A percentile compares a stretch with the other conserved stretches of the same genome.
These are phyloP conservation scores for Allomyces macrogynus DNA, from an alignment of 192 early-diverging fungal genomes.

Conservation along the genomic window DNA sequence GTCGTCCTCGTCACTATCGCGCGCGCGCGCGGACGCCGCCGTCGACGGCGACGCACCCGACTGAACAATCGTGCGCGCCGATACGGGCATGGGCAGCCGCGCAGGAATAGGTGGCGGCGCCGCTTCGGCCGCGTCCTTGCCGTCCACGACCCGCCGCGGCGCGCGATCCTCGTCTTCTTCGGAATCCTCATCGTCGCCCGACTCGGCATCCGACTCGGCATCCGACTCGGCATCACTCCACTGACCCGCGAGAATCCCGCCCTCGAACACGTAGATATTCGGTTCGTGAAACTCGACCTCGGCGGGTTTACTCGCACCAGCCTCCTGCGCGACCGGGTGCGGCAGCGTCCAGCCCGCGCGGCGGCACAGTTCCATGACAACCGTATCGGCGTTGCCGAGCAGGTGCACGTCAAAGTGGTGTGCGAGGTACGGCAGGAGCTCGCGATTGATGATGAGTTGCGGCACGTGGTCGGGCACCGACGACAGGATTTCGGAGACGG, in stretches of 20 bases:
- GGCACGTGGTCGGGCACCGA: conserved; percentile 56
- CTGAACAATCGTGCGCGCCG: neutral
- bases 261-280: neutral
- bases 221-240: neutral
- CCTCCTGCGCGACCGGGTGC: conserved; percentile 14
- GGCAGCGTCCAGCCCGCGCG: conserved; percentile 56
- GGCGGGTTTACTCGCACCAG: neutral
- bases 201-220: no score
- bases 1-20: neutral
- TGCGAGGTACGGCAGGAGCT: conserved; percentile 55
- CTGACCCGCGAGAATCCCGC: neutral
- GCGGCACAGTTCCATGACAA: conserved; percentile 54
- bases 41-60: no score
- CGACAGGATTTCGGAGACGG: conserved; percentile 77
- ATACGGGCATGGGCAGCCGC: neutral
- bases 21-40: neutral
- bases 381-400: conserved; percentile 64
- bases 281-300: neutral
- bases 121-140: neutral
- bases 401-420: conserved; percentile 68
- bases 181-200: neutral
- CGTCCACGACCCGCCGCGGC: no score
- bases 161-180: neutral
- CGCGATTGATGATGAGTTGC: conserved; percentile 80
- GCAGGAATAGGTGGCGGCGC: neutral